Evolutionary conservation across 2,329 filamentous ascomycete species (phyloP).

Genomic region (Ceratocystis albifundus): DNA sequence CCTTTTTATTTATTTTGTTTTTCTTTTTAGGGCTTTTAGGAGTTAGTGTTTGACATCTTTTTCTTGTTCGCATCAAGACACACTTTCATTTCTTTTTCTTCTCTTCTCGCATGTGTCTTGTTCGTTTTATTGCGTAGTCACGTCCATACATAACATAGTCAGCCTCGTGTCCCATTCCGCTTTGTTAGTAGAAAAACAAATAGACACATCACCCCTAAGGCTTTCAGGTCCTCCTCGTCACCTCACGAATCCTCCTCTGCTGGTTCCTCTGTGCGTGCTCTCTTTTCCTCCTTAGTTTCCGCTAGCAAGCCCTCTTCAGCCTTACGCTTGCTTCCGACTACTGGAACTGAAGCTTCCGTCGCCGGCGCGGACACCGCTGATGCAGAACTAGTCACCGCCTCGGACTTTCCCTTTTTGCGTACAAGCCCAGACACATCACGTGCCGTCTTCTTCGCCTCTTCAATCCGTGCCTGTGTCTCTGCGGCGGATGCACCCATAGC

Average conservation of each 20-base stretch:
- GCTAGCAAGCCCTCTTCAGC: slow-evolving; percentile 34
- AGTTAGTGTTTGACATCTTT: slow-evolving; percentile 18
- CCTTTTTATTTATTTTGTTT: neutral
- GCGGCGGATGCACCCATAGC: slow-evolving; percentile 47
- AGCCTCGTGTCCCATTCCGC: no score
- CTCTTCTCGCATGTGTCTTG: neutral
- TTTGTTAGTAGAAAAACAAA: neutral
- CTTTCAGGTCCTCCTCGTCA: neutral
- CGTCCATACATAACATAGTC: neutral
- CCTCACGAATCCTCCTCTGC: slow-evolving; percentile 12
- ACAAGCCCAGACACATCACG: slow-evolving; percentile 65
- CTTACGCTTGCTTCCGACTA: slow-evolving; percentile 40
- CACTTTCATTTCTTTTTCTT: neutral
- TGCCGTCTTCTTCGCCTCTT: slow-evolving; percentile 61
- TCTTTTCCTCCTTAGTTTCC: slow-evolving; percentile 30
- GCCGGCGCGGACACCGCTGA: slow-evolving; percentile 20
- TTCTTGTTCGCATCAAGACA: slow-evolving; percentile 14
- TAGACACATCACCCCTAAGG: neutral
- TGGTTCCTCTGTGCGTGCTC: slow-evolving; percentile 27
- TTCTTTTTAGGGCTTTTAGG: slow-evolving; percentile 11
- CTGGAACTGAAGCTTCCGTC: slow-evolving; percentile 16
- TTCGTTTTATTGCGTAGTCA: neutral
- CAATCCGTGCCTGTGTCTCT: slow-evolving; percentile 51
- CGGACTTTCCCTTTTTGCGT: slow-evolving; percentile 45
- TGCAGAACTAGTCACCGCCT: slow-evolving; percentile 23